A percentile compares a stretch with the other conserved stretches of the same genome.
These are phyloP conservation scores for Yamagishiella unicocca DNA, from an alignment of 139 green algal genomes.

Conservation along the genomic window DNA sequence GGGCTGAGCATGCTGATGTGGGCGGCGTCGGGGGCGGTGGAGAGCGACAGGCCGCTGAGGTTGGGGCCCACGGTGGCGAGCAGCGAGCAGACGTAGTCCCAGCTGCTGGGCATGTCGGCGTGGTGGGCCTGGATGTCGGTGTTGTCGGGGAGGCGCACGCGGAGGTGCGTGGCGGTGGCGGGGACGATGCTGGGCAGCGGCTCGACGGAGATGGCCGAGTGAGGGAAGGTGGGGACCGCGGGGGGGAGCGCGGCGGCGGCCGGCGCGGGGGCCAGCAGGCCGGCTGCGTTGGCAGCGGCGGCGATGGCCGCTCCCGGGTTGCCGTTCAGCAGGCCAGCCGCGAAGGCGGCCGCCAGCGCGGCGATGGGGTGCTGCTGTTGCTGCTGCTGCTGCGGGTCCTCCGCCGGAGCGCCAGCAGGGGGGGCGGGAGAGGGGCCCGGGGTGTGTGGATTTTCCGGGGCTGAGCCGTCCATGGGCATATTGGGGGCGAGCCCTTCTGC, in stretches of 20 bases:
- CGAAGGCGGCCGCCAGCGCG: conserved; percentile 5
- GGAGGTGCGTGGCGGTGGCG: conserved; percentile 11
- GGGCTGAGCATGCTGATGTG: conserved; percentile 30
- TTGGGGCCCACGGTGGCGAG: not conserved
- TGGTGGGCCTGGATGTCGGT: not conserved
- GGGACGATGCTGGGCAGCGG: not conserved
- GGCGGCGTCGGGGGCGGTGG: conserved; percentile 26
- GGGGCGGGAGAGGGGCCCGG: no score
- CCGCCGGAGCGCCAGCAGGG: no score
- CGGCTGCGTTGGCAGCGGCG: not conserved
- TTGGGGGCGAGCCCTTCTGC: no score
- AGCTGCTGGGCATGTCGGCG: conserved; percentile 1
- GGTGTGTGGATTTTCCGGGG: no score
- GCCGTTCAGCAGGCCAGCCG: conserved; percentile 12
- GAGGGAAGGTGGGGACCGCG: conserved; percentile 9
- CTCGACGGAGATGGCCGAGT: not conserved
- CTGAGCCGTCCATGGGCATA: no score
- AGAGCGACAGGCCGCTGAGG: conserved; percentile 20
- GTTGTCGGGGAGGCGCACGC: conserved; percentile 33
- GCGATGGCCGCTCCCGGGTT: not conserved
- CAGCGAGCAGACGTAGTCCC: conserved; percentile 29
- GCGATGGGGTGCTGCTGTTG: conserved; percentile 27
- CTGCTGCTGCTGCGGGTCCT: not conserved
- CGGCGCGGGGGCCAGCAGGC: not conserved
- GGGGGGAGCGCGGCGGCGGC: not conserved